Conservation (phyloP, 805 yeast species). For the Monosporozyma servazzii region DNA sequence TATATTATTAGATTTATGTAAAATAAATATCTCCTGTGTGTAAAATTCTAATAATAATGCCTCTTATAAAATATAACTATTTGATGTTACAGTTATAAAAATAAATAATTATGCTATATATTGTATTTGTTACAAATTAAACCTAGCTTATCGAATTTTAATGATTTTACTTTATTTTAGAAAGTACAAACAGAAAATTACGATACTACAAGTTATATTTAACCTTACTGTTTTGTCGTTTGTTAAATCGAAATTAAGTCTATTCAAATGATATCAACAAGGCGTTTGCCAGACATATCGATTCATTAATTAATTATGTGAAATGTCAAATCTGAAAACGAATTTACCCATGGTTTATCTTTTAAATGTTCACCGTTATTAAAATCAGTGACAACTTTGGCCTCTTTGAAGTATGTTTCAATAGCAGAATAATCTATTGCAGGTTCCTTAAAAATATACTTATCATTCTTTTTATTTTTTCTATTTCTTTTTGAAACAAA, state of each 20-base stretch:
- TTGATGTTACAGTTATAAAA: background rate
- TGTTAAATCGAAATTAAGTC: no score
- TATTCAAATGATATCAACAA: no score
- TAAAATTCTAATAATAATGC: background rate
- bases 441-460: constrained; percentile 10
- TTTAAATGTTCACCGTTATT: constrained; percentile 15
- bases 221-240: no score
- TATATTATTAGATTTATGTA: background rate
- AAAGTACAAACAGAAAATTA: no score
- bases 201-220: no score
- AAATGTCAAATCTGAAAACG: constrained; percentile 45
- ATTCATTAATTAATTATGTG: constrained; percentile 24
- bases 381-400: constrained; percentile 19
- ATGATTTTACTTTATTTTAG: background rate
- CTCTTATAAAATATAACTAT: background rate
- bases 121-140: background rate
- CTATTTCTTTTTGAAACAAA: constrained; percentile 17
- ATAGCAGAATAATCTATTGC: constrained; percentile 16
- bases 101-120: background rate
- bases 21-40: constrained; percentile 1
- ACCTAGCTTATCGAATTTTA: background rate
- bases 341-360: constrained; percentile 36
- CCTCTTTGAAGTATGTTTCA: constrained; percentile 13
- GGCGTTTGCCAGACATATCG: background rate
- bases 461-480: constrained; percentile 8